These are phyloP conservation scores for Coemansia sp. DNA, from an alignment of 192 early-diverging fungal species.

Conservation along the genomic window DNA sequence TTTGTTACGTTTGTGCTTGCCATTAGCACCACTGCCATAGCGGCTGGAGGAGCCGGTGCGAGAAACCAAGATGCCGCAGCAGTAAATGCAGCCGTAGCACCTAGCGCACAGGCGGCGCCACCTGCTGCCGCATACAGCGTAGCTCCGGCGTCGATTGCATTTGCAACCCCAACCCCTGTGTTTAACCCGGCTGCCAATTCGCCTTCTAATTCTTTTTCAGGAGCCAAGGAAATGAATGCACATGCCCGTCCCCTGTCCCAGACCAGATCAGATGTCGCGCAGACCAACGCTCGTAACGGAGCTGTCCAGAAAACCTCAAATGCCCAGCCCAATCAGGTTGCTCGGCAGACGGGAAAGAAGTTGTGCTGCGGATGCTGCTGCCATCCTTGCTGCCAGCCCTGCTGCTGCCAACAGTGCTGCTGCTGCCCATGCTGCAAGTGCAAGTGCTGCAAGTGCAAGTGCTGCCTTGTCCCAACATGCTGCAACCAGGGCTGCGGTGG, in stretches of 20 bases:
- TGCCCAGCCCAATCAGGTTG: constrained; percentile 5
- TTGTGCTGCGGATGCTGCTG: constrained; percentile 51
- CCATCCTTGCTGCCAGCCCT: constrained; percentile 34
- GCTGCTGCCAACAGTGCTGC: constrained; percentile 45
- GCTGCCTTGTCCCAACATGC: constrained; percentile 40
- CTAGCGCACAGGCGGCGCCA: neutral
- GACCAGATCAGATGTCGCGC: neutral
- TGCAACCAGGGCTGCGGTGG: constrained; percentile 26
- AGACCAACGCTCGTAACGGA: neutral
- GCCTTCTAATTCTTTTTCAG: neutral
- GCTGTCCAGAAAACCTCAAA: neutral
- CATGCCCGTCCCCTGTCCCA: neutral
- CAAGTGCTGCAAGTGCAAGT: constrained; percentile 49
- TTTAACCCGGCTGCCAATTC: neutral
- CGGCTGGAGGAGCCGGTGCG: constrained; percentile 3
- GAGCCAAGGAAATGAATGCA: neutral
- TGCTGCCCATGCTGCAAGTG: constrained; percentile 38
- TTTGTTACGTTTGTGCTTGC: constrained; percentile 37
- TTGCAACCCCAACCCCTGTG: constrained; percentile 7
- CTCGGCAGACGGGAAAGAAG: constrained; percentile 29
- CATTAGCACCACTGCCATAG: constrained; percentile 24
- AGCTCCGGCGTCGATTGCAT: neutral
- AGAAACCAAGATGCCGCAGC: neutral
- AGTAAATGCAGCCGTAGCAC: constrained; percentile 2
- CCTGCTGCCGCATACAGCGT: constrained; percentile 1